Percentiles rank a stretch among this genome's conserved stretches.
Conservation (phyloP, 2,329 filamentous ascomycete genomes). For the Chaetomiaceae sp. region DNA sequence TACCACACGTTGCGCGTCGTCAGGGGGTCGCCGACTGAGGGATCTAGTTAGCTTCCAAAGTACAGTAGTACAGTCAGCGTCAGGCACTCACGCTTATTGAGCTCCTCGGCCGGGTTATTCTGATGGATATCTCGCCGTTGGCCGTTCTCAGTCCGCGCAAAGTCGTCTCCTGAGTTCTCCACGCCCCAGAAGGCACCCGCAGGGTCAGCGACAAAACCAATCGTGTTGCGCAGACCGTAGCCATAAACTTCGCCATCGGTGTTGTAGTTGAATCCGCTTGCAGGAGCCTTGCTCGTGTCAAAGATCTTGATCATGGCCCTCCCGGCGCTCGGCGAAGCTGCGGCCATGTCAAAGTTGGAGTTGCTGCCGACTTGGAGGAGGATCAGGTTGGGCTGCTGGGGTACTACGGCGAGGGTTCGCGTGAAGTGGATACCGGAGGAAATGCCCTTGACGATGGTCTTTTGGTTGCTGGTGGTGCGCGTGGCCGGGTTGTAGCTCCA, state of each 20-base stretch:
- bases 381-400: constrained; percentile 35
- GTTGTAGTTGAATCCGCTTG: constrained; percentile 37
- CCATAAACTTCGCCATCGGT: constrained; percentile 38
- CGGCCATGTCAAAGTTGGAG: constrained; percentile 36
- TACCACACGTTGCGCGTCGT: constrained; percentile 29
- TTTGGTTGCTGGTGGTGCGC: constrained; percentile 42
- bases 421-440: constrained; percentile 39
- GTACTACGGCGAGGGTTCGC: constrained; percentile 35
- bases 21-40: constrained; percentile 30
- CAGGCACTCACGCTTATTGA: constrained; percentile 51
- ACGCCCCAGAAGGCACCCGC: constrained; percentile 48
- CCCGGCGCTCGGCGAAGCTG: constrained; percentile 33
- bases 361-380: constrained; percentile 39
- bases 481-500: constrained; percentile 54
- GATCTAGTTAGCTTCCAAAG: background rate
- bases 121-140: constrained; percentile 47
- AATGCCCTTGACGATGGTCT: constrained; percentile 38
- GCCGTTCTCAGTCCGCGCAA: constrained; percentile 44
- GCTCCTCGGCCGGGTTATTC: constrained; percentile 61
- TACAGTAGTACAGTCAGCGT: background rate
- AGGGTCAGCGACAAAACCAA: constrained; percentile 53
- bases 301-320: constrained; percentile 42
- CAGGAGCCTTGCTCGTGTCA: constrained; percentile 35
- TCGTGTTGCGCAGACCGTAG: constrained; percentile 55
- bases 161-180: constrained; percentile 49